Evolutionary conservation across 2,329 filamentous ascomycete species (phyloP), one percentile per base, ranked within the genome.

Genomic region (Aureobasidium uvarum): DNA sequence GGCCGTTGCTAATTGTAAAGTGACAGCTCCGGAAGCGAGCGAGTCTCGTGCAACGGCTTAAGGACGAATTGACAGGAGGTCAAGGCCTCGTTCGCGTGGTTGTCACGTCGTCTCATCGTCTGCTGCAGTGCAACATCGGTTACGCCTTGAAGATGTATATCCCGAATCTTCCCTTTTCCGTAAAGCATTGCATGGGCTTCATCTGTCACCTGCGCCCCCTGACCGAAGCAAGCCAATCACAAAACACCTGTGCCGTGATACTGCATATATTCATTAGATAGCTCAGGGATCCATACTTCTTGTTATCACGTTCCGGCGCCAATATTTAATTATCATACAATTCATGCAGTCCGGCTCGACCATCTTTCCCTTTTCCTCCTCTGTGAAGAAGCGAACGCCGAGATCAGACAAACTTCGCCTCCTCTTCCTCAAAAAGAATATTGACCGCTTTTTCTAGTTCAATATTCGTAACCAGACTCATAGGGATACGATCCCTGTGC

Each of bases 1-100:
- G 45, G 45, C 58, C 58, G 45, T 62, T 51, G 45, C 56, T 36
- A 43, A 46, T 23, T 39, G n/a, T 41, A 50, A 51, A 41, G 13
- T 62, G 58, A 62, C 58, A 62, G 58, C 58, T 62, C 56, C 58
- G 58, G 58, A 62, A 62, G 45, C 58, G 58, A 62, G 58, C 58
- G 58, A 41, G 33, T 39, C 58, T 62, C 45, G 58, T 62, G 33
- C 45, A 33, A 62, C 45, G 36, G 20, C 28, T 60, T 38, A 48
- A 59, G 56, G 31, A n/a, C 18, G 31, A 48, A 60, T 20, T 51
- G 58, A 62, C 58, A 62, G 58, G 56, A 60, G 56, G 56, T 48
- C 56, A 60, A 48, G 56, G 58, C 58, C 58, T 62, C 36, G 16
- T 48, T 36, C 58, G 58, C 58, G 58, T 62, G 58, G 58, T 62